phyloP scores from a whole-genome alignment of 2,329 filamentous ascomycete genomes.

The Pseudogymnoascus sp. region DNA sequence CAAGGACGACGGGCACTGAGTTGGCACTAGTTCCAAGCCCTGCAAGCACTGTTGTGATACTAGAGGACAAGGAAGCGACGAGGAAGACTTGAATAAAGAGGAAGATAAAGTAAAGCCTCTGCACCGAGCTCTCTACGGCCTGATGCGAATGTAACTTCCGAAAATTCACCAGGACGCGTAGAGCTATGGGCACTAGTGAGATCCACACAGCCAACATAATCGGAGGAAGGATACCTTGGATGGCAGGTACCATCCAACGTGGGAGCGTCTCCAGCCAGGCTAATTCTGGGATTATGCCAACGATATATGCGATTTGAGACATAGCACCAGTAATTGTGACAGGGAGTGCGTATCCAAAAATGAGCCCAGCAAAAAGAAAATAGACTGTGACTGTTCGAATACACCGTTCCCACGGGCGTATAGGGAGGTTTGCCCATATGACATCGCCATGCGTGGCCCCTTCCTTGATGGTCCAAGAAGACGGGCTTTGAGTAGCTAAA shows the following conservation, averaged over 20 bases:
- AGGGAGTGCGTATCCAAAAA: slow-evolving; percentile 14
- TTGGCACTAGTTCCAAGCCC: slow-evolving; percentile 19
- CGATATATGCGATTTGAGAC: slow-evolving; percentile 15
- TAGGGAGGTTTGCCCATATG: slow-evolving; percentile 89
- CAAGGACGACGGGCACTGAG: not conserved
- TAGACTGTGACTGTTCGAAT: slow-evolving; percentile 59
- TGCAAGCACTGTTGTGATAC: slow-evolving; percentile 47
- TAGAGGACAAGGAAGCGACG: slow-evolving; percentile 55
- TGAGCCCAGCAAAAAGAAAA: slow-evolving; percentile 41
- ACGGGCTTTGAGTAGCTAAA: slow-evolving; percentile 11
- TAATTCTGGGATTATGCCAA: slow-evolving; percentile 12
- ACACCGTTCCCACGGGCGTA: slow-evolving; percentile 84
- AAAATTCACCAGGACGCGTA: slow-evolving; percentile 20
- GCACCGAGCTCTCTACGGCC: slow-evolving; percentile 35
- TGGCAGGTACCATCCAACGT: slow-evolving; percentile 12
- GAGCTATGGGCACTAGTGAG: slow-evolving; percentile 14
- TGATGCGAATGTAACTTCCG: slow-evolving; percentile 23
- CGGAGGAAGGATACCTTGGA: slow-evolving; percentile 13
- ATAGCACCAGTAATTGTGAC: slow-evolving; percentile 16
- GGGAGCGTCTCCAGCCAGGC: slow-evolving; percentile 12
- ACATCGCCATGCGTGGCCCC: slow-evolving; percentile 86
- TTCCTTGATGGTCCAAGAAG: slow-evolving; percentile 13
- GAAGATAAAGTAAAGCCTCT: slow-evolving; percentile 61
- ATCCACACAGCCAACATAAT: slow-evolving; percentile 13
- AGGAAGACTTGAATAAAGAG: slow-evolving; percentile 62